A percentile compares a stretch with the other conserved stretches of the same genome.
Evolutionary conservation across 2,329 filamentous ascomycete species (phyloP).

Genomic region (Colletotrichum agaves): DNA sequence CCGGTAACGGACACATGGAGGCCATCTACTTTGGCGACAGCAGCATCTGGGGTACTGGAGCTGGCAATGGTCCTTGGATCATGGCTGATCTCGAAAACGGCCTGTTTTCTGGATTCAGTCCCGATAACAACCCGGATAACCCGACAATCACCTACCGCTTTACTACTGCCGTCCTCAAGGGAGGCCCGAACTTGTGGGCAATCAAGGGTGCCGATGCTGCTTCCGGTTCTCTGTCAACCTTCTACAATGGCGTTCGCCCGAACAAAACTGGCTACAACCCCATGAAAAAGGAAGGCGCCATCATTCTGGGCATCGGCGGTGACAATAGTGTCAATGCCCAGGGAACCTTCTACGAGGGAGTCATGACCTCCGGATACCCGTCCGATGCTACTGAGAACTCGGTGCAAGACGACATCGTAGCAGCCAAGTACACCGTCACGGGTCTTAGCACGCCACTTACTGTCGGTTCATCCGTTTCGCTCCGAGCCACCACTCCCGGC

Average conservation of each 20-base stretch:
- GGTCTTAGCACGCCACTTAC: conserved; percentile 59
- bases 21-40: conserved; percentile 72
- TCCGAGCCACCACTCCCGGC: conserved; percentile 65
- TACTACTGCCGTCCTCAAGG: conserved; percentile 67
- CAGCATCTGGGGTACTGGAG: conserved; percentile 65
- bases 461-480: conserved; percentile 61
- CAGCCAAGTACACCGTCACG: conserved; percentile 63
- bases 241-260: conserved; percentile 67
- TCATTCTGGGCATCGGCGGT: conserved; percentile 77
- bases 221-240: conserved; percentile 66
- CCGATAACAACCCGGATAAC: conserved; percentile 60
- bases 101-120: conserved; percentile 66
- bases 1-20: conserved; percentile 75
- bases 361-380: conserved; percentile 71
- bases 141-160: conserved; percentile 66
- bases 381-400: conserved; percentile 66
- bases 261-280: conserved; percentile 64
- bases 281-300: conserved; percentile 73
- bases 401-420: conserved; percentile 70
- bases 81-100: conserved; percentile 78
- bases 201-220: conserved; percentile 67
- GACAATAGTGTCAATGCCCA: conserved; percentile 70
- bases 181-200: conserved; percentile 65
- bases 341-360: conserved; percentile 74
- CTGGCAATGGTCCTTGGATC: conserved; percentile 71